Evolutionary conservation across 2,329 filamentous ascomycete species (phyloP).

Genomic region (Aureobasidium subglaciale): DNA sequence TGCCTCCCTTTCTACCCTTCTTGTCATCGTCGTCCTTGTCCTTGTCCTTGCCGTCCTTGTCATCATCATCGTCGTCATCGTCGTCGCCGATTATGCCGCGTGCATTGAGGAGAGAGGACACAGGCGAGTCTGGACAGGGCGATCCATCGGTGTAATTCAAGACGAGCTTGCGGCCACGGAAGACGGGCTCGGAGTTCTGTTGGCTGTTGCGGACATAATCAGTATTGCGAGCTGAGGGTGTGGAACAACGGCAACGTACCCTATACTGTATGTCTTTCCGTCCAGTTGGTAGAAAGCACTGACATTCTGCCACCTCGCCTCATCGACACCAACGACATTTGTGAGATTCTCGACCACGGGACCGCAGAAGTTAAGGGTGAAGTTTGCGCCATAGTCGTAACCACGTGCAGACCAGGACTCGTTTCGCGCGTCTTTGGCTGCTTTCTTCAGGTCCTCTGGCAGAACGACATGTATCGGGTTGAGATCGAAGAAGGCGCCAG

Average conservation of each 20-base stretch:
- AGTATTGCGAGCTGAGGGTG: not conserved
- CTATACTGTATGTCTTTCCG: conserved; percentile 65
- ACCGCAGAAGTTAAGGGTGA: conserved; percentile 75
- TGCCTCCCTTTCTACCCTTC: conserved; percentile 18
- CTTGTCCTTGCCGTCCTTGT: conserved; percentile 27
- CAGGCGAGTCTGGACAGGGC: conserved; percentile 33
- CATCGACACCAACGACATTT: conserved; percentile 51
- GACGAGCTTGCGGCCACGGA: conserved; percentile 59
- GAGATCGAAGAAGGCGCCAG: conserved; percentile 57
- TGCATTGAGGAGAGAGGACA: conserved; percentile 19
- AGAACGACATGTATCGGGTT: conserved; percentile 49
- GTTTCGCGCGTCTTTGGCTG: conserved; percentile 47
- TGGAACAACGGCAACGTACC: conserved; percentile 42
- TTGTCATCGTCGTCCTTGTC: conserved; percentile 23
- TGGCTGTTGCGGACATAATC: conserved; percentile 35
- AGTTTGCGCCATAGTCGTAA: conserved; percentile 72
- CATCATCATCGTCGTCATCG: conserved; percentile 25
- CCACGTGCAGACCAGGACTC: conserved; percentile 60
- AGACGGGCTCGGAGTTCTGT: conserved; percentile 46
- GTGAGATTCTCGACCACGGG: conserved; percentile 57
- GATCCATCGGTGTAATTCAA: conserved; percentile 46
- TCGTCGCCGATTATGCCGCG: conserved; percentile 36
- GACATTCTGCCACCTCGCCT: conserved; percentile 60
- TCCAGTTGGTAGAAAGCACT: conserved; percentile 68
- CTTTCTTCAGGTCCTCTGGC: conserved; percentile 35